phyloP scores from a whole-genome alignment of 768 basidiomycete genomes.

The Lactifluus pinguis region DNA sequence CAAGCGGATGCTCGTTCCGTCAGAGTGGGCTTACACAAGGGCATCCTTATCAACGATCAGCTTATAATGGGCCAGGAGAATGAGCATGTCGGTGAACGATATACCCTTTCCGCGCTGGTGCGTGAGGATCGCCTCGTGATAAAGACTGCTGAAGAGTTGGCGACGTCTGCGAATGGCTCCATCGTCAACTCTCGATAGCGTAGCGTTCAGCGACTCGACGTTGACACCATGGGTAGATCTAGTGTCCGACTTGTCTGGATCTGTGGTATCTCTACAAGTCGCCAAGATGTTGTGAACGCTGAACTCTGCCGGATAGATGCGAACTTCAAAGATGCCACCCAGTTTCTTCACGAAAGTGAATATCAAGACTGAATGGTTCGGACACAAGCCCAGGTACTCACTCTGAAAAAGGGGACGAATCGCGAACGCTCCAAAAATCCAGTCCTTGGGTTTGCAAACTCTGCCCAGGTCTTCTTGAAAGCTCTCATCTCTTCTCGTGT shows the following conservation, averaged over 20 bases:
- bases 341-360: constrained; percentile 45
- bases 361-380: not conserved
- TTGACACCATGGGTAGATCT: constrained; percentile 48
- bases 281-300: constrained; percentile 52
- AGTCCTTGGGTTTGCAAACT: constrained; percentile 69
- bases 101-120: constrained; percentile 71
- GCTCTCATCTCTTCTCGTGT: constrained; percentile 86
- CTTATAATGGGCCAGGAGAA: constrained; percentile 84
- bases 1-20: not conserved
- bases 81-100: constrained; percentile 83
- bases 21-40: constrained; percentile 52
- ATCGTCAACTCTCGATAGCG: constrained; percentile 60
- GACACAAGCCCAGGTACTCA: constrained; percentile 34
- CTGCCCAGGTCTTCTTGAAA: constrained; percentile 92
- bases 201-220: constrained; percentile 46
- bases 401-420: constrained; percentile 75
- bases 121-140: constrained; percentile 77
- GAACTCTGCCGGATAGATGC: constrained; percentile 69
- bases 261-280: constrained; percentile 33
- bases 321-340: constrained; percentile 79
- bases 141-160: constrained; percentile 63
- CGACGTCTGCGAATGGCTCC: constrained; percentile 53
- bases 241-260: constrained; percentile 25
- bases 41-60: constrained; percentile 86
- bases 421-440: constrained; percentile 64